Conservation (phyloP, 768 basidiomycete species). For the Rhodosporidiobolus sp. region DNA sequence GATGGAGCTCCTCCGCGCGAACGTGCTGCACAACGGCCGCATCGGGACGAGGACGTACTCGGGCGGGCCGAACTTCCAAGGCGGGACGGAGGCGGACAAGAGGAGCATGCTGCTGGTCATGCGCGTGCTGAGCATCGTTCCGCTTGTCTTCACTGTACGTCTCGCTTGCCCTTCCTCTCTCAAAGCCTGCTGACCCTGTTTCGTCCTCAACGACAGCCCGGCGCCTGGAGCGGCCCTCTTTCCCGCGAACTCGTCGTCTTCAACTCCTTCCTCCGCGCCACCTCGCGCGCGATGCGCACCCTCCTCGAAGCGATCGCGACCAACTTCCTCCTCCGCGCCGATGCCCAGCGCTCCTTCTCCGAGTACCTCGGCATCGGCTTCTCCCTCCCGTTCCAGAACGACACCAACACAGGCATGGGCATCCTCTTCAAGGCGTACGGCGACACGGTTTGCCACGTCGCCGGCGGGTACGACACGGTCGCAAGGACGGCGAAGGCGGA, state of each 20-base stretch:
- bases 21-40: slow-evolving; percentile 69
- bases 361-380: slow-evolving; percentile 89
- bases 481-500: slow-evolving; percentile 5
- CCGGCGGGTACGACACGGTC: slow-evolving; percentile 32
- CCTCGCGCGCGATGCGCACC: slow-evolving; percentile 84
- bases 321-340: slow-evolving; percentile 86
- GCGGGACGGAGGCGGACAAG: slow-evolving; percentile 52
- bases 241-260: slow-evolving; percentile 95
- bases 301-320: slow-evolving; percentile 84
- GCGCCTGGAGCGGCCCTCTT: slow-evolving; percentile 91
- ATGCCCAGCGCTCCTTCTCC: slow-evolving; percentile 80
- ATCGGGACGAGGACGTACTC: slow-evolving; percentile 38
- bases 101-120: slow-evolving; percentile 92
- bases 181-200: not conserved
- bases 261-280: slow-evolving; percentile 91
- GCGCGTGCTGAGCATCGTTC: slow-evolving; percentile 92
- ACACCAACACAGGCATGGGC: slow-evolving; percentile 97
- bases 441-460: slow-evolving; percentile 40
- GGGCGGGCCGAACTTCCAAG: slow-evolving; percentile 48
- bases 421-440: slow-evolving; percentile 80
- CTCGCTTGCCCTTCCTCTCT: not conserved
- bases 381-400: slow-evolving; percentile 88
- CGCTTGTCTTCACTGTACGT: slow-evolving; percentile 84
- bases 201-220: slow-evolving; percentile 55
- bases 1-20: slow-evolving; percentile 91